Percentiles rank a stretch among this genome's conserved stretches.
These are phyloP conservation scores for Rutidosis leptorrhynchoides DNA, from an alignment of 129 eudicot genomes.

Conservation along the genomic window DNA sequence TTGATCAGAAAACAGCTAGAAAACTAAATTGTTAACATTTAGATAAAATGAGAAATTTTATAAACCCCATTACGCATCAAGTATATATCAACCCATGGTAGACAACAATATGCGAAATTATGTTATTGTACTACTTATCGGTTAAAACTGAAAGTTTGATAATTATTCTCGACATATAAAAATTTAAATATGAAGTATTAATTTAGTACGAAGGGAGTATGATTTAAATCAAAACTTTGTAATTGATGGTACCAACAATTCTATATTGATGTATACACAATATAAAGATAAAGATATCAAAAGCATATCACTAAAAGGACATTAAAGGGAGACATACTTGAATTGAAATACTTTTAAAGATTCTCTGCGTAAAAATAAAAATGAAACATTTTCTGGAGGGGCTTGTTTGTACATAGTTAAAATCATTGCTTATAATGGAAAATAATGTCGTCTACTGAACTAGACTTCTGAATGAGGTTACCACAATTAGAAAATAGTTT, in stretches of 20 bases:
- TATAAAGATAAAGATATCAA: constrained; percentile 17
- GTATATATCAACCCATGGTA: no score
- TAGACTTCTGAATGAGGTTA: background rate
- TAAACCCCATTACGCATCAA: no score
- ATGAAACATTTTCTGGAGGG: constrained; percentile 5
- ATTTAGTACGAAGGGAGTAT: no score
- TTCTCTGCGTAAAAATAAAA: constrained; percentile 17
- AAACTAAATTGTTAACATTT: no score
- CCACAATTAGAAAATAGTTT: constrained; percentile 10
- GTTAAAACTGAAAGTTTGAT: no score
- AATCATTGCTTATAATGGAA: constrained; percentile 25
- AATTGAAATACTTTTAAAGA: constrained; percentile 29
- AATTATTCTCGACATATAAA: no score
- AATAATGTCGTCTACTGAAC: constrained; percentile 14
- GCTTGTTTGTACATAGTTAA: constrained; percentile 21
- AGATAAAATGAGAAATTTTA: no score
- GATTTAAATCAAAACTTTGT: background rate
- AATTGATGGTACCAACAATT: background rate
- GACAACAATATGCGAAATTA: no score
- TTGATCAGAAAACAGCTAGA: no score
- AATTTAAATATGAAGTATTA: no score
- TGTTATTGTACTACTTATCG: background rate
- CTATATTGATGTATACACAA: constrained; percentile 7
- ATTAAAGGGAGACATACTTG: constrained; percentile 23
- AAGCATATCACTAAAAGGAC: constrained; percentile 20